Evolutionary conservation across 306 rosid species (phyloP).

Genomic region (Quercus aquifolioides): DNA sequence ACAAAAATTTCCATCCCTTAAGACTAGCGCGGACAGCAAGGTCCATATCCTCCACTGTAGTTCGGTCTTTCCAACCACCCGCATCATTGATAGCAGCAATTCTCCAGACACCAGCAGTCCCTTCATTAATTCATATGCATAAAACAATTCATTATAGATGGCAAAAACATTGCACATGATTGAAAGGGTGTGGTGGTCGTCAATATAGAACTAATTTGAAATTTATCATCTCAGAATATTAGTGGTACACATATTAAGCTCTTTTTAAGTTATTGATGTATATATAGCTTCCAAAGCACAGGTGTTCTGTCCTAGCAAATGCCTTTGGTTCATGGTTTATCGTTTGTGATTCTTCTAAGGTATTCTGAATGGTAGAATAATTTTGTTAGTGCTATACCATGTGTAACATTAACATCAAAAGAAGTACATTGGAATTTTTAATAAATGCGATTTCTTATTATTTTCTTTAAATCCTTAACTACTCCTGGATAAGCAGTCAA

Average conservation of each 20-base stretch:
- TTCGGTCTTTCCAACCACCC: slow-evolving; percentile 98
- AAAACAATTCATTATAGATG: not conserved
- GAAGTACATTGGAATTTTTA: not conserved
- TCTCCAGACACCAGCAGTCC: slow-evolving; percentile 98
- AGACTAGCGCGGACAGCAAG: slow-evolving; percentile 99
- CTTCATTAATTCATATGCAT: slow-evolving; percentile 35
- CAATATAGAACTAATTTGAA: not conserved
- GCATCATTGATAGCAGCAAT: slow-evolving; percentile 97
- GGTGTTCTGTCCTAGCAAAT: not conserved
- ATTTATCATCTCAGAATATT: not conserved
- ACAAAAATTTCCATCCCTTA: slow-evolving; percentile 93
- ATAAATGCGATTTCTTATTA: not conserved
- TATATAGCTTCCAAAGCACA: not conserved
- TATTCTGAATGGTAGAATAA: not conserved
- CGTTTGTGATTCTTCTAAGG: not conserved
- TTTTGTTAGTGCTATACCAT: not conserved
- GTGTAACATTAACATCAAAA: not conserved
- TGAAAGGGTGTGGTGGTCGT: not conserved
- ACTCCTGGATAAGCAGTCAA: not conserved
- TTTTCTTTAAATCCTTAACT: not conserved
- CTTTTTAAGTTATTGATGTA: not conserved
- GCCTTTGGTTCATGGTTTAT: not conserved
- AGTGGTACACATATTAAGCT: not conserved
- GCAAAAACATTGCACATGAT: not conserved
- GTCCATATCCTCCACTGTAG: slow-evolving; percentile 99